Evolutionary conservation across 352 stramenopile genomes (phyloP).

Genomic region (Thalassiosira hispida): DNA sequence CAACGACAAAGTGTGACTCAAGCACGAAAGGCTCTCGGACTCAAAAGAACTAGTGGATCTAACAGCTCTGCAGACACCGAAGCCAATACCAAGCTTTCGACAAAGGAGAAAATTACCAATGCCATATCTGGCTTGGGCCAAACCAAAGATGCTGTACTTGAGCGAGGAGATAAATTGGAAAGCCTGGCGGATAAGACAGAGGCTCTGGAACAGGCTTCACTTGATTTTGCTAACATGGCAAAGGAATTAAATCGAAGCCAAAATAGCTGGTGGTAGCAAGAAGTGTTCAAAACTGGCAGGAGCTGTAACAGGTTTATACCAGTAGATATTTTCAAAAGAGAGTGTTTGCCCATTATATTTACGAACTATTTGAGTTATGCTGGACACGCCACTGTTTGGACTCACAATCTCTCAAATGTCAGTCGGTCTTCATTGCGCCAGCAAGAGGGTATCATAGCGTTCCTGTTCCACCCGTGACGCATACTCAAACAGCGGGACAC

Average conservation of each 20-base stretch:
- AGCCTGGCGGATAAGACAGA: constrained; percentile 75
- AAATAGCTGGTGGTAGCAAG: constrained; percentile 45
- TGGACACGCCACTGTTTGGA: too few relatives aligned
- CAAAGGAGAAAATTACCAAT: constrained; percentile 23
- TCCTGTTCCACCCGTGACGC: too few relatives aligned
- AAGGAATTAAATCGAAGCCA: constrained; percentile 64
- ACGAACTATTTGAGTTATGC: too few relatives aligned
- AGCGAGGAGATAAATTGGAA: constrained; percentile 77
- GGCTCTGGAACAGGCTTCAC: constrained; percentile 63
- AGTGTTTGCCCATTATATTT: too few relatives aligned
- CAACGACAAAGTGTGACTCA: constrained; percentile 7
- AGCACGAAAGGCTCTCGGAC: constrained; percentile 17
- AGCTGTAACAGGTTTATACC: too few relatives aligned
- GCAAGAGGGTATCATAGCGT: too few relatives aligned
- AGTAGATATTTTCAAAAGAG: too few relatives aligned
- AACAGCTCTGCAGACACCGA: constrained; percentile 1
- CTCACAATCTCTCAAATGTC: too few relatives aligned
- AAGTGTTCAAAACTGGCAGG: too few relatives aligned
- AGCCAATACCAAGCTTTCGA: constrained; percentile 22
- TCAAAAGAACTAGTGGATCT: constrained; percentile 1
- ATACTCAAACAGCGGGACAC: too few relatives aligned
- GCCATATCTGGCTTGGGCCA: constrained; percentile 36
- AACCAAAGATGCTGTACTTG: constrained; percentile 68
- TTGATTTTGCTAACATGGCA: constrained; percentile 82
- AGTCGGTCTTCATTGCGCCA: too few relatives aligned